Evolutionary conservation across 2,329 filamentous ascomycete genomes (phyloP).

Genomic region (Penicillium aurantiogriseum): DNA sequence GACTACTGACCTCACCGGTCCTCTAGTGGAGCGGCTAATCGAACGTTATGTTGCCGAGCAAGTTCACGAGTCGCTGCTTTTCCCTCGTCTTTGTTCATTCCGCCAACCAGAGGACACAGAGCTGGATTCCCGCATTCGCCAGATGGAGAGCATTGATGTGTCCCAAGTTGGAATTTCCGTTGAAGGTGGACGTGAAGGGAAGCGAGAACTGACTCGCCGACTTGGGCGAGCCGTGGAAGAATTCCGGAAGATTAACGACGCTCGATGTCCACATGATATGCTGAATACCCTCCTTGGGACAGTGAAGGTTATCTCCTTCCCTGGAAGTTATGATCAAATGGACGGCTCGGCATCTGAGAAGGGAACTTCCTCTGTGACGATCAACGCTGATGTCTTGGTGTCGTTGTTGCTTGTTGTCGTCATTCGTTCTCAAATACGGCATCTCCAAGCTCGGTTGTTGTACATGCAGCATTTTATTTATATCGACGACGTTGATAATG

Average conservation of each 20-base stretch:
- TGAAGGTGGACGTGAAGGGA: conserved; percentile 72
- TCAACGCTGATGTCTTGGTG: conserved; percentile 88
- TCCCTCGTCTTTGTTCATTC: conserved; percentile 75
- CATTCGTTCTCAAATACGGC: conserved; percentile 81
- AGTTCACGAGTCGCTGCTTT: conserved; percentile 79
- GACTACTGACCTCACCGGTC: conserved; percentile 89
- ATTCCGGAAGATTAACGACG: conserved; percentile 79
- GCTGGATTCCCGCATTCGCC: conserved; percentile 81
- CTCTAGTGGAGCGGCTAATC: conserved; percentile 87
- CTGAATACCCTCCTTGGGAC: conserved; percentile 74
- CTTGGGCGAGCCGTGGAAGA: conserved; percentile 78
- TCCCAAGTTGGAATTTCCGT: conserved; percentile 90
- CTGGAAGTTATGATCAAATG: conserved; percentile 46
- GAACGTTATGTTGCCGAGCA: conserved; percentile 94
- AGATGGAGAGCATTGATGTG: conserved; percentile 92
- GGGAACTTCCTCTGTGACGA: conserved; percentile 57
- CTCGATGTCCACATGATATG: conserved; percentile 85
- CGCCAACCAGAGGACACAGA: conserved; percentile 81
- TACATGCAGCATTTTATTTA: conserved; percentile 98
- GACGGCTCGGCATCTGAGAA: conserved; percentile 52
- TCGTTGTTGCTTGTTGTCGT: conserved; percentile 88
- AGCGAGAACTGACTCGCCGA: conserved; percentile 75
- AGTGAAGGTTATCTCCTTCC: conserved; percentile 76
- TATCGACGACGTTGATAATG: conserved; percentile 93
- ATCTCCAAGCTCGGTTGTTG: conserved; percentile 82